Evolutionary conservation across 1,284 basidiomycete species (phyloP).

Genomic region (Cutaneotrichosporon daszewskae): DNA sequence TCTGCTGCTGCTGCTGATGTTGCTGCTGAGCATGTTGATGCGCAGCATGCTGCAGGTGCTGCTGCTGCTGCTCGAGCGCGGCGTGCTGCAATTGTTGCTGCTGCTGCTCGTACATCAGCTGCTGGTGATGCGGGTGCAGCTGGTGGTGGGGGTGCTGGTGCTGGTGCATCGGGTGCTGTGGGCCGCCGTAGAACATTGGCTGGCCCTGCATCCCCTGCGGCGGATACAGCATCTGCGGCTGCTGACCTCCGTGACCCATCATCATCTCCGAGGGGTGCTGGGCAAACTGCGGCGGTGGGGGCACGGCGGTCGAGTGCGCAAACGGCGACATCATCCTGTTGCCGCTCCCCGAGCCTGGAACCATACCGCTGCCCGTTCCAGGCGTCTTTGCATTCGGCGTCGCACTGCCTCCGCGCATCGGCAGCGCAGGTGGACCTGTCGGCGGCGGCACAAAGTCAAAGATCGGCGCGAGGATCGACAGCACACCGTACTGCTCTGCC

Average conservation of each 20-base stretch:
- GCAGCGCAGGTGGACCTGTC: conserved; percentile 35
- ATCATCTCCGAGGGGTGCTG: conserved; percentile 10
- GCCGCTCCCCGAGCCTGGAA: conserved; percentile 3
- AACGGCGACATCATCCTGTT: conserved; percentile 27
- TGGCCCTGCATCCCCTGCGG: conserved; percentile 10
- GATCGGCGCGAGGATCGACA: conserved; percentile 72
- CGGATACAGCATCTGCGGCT: conserved; percentile 15
- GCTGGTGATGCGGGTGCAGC: conserved; percentile 2
- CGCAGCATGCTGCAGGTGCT: background rate
- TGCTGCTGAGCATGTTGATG: background rate
- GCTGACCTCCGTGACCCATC: conserved; percentile 7
- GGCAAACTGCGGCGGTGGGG: conserved; percentile 30
- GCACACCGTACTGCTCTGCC: conserved; percentile 82
- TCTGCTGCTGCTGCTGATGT: conserved; percentile 1
- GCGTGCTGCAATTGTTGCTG: conserved; percentile 4
- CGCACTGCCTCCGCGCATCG: conserved; percentile 27
- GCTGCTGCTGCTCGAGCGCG: background rate
- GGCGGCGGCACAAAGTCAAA: conserved; percentile 79
- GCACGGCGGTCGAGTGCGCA: conserved; percentile 4
- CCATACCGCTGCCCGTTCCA: background rate
- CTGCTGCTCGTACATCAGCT: conserved; percentile 11
- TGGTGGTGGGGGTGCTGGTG: conserved; percentile 11
- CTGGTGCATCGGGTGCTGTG: conserved; percentile 4
- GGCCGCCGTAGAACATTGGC: conserved; percentile 22
- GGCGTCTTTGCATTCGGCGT: conserved; percentile 16